Evolutionary conservation across 306 rosid species (phyloP), one percentile per base, ranked within the genome.

Genomic region (Oemleria cerasiformis): DNA sequence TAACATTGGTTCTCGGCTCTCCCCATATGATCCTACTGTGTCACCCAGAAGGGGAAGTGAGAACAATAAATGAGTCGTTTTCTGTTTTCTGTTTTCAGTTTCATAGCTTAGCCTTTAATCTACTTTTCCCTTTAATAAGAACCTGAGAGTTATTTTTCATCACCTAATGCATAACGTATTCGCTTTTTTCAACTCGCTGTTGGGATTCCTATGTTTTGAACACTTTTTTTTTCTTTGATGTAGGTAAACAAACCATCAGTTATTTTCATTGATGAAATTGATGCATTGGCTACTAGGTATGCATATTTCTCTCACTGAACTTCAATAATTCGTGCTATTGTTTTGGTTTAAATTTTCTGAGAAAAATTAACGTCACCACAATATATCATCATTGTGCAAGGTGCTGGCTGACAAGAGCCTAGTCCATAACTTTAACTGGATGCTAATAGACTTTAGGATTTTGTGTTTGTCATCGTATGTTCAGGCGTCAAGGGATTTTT

Each of bases 201-300:
- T 68, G 66, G 60, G 56, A 61, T 65, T 53, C 20, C 63, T 16
- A 41, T 66, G 14, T 21, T 6, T n/a, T 40, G 67, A 19, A 39
- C 34, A 30, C n/a, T 53, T 74, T 79, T 67, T 23, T 44, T 77
- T 74, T 79, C 36, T 67, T 70, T 59, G 78, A 63, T 87, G 86
- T 97, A 94, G 99, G 96, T 94, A 73, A 94, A 94, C 86, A 94
- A 82, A 75, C 99, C 99, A 67, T 91, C 99, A 3, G 97, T 94
- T 73, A 90, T 94, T 74, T 94, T 94, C 88, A 86, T 94, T 40
- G 99, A 94, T 73, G 99, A 94, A 81, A 94, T 94, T 65, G 97
- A 94, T 78, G 99, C 99, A 44, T 78, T 94, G 95, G 97, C 99
- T 67, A 89, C 97, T 11, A 88, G 94, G 99, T 89, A 79, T 61